Evolutionary conservation across 2,329 filamentous ascomycete genomes (phyloP).

Genomic region (Epichloe uncinata): DNA sequence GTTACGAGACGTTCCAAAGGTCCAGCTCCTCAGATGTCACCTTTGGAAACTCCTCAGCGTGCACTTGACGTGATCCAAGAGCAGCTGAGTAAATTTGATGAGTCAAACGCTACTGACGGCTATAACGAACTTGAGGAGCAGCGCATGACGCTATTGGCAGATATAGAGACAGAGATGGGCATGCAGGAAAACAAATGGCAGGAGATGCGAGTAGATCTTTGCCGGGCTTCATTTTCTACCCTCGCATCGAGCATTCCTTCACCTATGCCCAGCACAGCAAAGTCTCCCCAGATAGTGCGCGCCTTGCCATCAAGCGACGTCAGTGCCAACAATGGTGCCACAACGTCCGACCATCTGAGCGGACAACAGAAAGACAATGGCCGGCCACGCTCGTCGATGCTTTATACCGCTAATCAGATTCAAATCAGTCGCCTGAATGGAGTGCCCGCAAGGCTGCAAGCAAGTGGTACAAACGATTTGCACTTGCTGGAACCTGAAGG

Average conservation of each 20-base stretch:
- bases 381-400: not conserved
- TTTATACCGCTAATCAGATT: conserved; percentile 1
- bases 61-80: conserved; percentile 37
- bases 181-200: conserved; percentile 47
- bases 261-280: not conserved
- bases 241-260: conserved; percentile 19
- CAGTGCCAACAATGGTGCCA: not conserved
- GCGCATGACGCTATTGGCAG: conserved; percentile 38
- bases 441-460: not conserved
- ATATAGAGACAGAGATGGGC: conserved; percentile 49
- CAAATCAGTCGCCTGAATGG: conserved; percentile 1
- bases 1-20: conserved; percentile 29
- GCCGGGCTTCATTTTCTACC: conserved; percentile 37
- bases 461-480: not conserved
- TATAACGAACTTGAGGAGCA: conserved; percentile 24
- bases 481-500: not conserved
- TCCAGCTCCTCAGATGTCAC: conserved; percentile 35
- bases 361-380: not conserved
- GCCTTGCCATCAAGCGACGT: not conserved
- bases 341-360: not conserved
- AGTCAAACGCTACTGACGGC: conserved; percentile 20
- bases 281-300: not conserved
- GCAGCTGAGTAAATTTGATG: conserved; percentile 37
- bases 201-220: conserved; percentile 38
- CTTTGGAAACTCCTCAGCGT: conserved; percentile 37